Percentiles rank a stretch among this genome's conserved stretches.
Conservation (phyloP, 108 stramenopile species). For the Seminavis robusta region DNA sequence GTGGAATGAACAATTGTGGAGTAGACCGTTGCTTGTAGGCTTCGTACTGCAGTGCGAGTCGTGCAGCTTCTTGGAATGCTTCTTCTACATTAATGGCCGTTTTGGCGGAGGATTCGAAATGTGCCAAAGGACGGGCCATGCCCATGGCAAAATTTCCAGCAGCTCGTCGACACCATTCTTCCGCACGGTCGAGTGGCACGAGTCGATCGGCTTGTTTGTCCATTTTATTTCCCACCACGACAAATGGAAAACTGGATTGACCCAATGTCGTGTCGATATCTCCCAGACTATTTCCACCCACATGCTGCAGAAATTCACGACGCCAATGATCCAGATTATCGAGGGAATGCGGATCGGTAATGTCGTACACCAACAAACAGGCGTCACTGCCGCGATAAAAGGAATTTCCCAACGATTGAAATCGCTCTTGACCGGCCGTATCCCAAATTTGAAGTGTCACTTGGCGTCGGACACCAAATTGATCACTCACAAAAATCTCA, state of each 20-base stretch:
- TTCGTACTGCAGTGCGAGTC: constrained; percentile 47
- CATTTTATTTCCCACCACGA: constrained; percentile 96
- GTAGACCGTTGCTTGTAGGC: constrained; percentile 42
- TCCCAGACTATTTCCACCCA: too few species aligned
- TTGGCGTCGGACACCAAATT: constrained; percentile 51
- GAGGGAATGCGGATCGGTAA: constrained; percentile 92
- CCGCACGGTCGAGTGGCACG: constrained; percentile 71
- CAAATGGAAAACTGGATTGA: constrained; percentile 89
- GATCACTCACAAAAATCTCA: constrained; percentile 71
- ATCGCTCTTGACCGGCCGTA: constrained; percentile 98
- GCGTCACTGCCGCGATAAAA: constrained; percentile 99
- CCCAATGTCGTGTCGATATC: too few species aligned
- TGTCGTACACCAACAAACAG: constrained; percentile 96
- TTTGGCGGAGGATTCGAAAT: constrained; percentile 95
- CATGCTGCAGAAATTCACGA: constrained; percentile 88
- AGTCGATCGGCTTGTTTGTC: constrained; percentile 81
- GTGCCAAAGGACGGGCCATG: constrained; percentile 73
- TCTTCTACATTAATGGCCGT: constrained; percentile 93
- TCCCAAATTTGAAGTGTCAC: constrained; percentile 99
- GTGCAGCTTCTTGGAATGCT: constrained; percentile 82
- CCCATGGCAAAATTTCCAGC: constrained; percentile 54
- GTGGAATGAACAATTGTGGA: constrained; percentile 61
- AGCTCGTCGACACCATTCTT: constrained; percentile 77
- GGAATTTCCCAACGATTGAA: constrained; percentile 93
- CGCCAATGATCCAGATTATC: constrained; percentile 95